Base-by-base conservation (phyloP, 768 basidiomycete species). In the Lentinula detonsa region DNA sequence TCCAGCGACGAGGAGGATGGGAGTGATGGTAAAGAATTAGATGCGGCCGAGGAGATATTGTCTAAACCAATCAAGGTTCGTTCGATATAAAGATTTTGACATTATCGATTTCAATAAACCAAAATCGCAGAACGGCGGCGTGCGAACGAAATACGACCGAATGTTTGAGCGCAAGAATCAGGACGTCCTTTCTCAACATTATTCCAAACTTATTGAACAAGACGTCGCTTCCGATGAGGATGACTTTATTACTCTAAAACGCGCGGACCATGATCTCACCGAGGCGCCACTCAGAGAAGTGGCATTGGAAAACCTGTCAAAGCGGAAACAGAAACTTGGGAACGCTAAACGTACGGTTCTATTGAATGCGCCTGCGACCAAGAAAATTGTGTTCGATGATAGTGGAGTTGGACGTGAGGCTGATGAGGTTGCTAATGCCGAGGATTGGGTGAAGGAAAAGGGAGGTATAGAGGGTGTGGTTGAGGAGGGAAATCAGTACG, bases 91-190 rank as follows among this genome's bases (percentile, higher is more conserved):
- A 15, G 40, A 56, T 34, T 33, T 2, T 11, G 33, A 43, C 21
- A n/a, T 16, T 8, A 11, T 42, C 52, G 28, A 34, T 49, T 42
- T 40, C 28, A 51, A 57, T 59, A 48, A 53, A 6, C 37, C 50
- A 18, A 39, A 39, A 55, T 31, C 28, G 33, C 62, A 79, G 78
- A 67, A 72, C 48, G 69, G 71, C 9, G 75, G 73, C 46, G 87
- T 90, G 0, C 85, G 91, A 55, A 98, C 96, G 2, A 98, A 96
- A 74, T 97, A 98, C 72, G 96, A 98, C 73, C 85, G 93, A 57
- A 98, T 99, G 95, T 98, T 98, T 70, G 90, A 91, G 69, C 85
- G 95, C 60, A 96, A 93, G 72, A 98, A 97, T 70, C 95, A 97
- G 71, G 88, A 86, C 64, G 87, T 98, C 53, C 81, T 98, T 35